Conservation (phyloP, 116 monocot species). For the Iris pallida region DNA sequence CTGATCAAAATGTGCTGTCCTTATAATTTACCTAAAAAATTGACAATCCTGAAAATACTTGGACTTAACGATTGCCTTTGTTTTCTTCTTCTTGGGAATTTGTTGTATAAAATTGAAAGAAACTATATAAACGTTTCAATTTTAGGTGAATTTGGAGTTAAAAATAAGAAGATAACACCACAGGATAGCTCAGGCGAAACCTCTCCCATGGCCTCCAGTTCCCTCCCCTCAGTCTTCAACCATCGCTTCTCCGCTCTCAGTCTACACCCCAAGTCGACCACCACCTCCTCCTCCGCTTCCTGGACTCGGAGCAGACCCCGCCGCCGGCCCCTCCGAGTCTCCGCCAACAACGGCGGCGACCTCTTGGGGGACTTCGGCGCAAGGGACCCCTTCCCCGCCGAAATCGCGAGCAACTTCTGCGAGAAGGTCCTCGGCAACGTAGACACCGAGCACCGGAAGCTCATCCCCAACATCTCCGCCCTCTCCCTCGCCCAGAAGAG, state of each 20-base stretch:
- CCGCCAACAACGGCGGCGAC: conserved; percentile 38
- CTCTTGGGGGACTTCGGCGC: conserved; percentile 86
- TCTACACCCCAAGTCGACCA: not conserved
- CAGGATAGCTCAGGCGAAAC: too few relatives aligned
- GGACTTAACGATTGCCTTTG: too few relatives aligned
- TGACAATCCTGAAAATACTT: too few relatives aligned
- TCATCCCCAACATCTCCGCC: conserved; percentile 71
- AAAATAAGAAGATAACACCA: too few relatives aligned
- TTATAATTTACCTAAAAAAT: too few relatives aligned
- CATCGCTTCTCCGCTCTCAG: not conserved
- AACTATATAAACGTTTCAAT: too few relatives aligned
- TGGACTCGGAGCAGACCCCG: not conserved
- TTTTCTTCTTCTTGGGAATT: too few relatives aligned
- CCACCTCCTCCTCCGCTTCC: not conserved
- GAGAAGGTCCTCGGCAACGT: conserved; percentile 59
- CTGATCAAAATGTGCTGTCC: too few relatives aligned
- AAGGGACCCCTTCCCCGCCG: conserved; percentile 74
- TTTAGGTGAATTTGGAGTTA: too few relatives aligned
- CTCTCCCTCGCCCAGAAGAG: conserved; percentile 53
- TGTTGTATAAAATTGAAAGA: too few relatives aligned
- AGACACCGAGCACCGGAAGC: conserved; percentile 75
- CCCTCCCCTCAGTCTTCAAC: not conserved
- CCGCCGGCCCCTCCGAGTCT: not conserved
- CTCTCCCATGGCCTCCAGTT: conserved; percentile 1
- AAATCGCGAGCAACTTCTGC: conserved; percentile 78